Conservation (phyloP, 106 monocot genomes). For the Apostasia shenzhenica region DNA sequence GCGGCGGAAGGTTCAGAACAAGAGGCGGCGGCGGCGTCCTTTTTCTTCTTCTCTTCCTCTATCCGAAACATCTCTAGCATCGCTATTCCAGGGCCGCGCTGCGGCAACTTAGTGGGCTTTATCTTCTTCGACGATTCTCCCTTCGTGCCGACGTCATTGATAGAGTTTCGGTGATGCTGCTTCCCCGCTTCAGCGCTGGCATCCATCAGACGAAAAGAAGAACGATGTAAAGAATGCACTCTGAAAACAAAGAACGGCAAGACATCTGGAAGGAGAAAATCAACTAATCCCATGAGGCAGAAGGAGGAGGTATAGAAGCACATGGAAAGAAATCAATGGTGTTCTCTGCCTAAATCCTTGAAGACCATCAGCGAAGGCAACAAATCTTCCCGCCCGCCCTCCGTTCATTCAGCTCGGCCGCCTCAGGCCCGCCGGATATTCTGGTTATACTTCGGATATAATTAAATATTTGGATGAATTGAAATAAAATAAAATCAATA, state of each 20-base stretch:
- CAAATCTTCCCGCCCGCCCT: not conserved
- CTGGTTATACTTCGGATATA: no score
- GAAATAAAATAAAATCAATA: no score
- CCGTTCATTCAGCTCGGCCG: not conserved
- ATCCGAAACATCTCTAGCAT: not conserved
- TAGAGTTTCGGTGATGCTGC: not conserved
- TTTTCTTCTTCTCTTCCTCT: not conserved
- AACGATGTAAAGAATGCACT: no score
- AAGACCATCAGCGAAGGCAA: not conserved
- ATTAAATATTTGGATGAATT: no score
- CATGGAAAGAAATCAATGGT: not conserved
- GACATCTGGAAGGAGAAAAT: not conserved
- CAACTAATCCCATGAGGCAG: not conserved
- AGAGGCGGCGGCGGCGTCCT: no score
- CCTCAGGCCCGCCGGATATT: not conserved
- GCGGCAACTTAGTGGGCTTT: not conserved
- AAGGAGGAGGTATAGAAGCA: not conserved
- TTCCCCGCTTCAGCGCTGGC: not conserved
- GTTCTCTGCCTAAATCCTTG: not conserved
- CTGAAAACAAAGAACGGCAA: not conserved
- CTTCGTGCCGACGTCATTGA: not conserved
- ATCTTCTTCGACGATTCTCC: conserved; percentile 1
- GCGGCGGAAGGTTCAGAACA: no score
- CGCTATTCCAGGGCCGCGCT: not conserved
- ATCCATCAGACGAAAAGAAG: not conserved